phyloP scores from a whole-genome alignment of 2,329 filamentous ascomycete species.

The Ceratocystiopsis sp. region DNA sequence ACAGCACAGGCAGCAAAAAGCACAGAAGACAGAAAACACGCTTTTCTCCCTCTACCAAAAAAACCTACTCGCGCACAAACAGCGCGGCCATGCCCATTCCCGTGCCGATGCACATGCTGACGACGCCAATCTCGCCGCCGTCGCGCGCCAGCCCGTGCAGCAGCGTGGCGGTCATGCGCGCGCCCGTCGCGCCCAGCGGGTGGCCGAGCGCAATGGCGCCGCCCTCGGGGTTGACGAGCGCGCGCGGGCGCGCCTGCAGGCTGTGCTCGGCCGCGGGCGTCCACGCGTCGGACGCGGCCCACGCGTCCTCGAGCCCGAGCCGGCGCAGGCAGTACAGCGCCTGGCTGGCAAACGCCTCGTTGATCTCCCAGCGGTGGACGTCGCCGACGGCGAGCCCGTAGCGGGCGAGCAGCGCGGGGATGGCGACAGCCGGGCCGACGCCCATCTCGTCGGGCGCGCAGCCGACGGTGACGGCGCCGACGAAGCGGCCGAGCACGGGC shows the following conservation, averaged over 20 bases:
- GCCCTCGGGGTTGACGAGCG: slow-evolving; percentile 76
- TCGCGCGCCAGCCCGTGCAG: slow-evolving; percentile 47
- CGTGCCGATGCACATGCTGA: slow-evolving; percentile 80
- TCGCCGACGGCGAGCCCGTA: slow-evolving; percentile 51
- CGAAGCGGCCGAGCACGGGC: slow-evolving; percentile 73
- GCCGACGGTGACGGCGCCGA: slow-evolving; percentile 56
- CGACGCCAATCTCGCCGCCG: slow-evolving; percentile 62
- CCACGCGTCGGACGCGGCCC: slow-evolving; percentile 24
- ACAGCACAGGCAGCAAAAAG: too few relatives aligned
- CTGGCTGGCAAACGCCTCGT: slow-evolving; percentile 61
- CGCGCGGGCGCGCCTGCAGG: slow-evolving; percentile 13
- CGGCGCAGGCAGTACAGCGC: slow-evolving; percentile 53
- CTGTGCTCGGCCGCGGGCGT: not conserved
- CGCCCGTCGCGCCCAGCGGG: slow-evolving; percentile 76
- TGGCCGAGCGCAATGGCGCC: slow-evolving; percentile 91
- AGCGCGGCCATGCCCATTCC: slow-evolving; percentile 49
- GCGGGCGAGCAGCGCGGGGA: slow-evolving; percentile 60
- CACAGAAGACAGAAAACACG: too few relatives aligned
- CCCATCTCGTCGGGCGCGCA: slow-evolving; percentile 90
- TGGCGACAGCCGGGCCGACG: slow-evolving; percentile 69
- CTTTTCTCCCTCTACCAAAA: too few relatives aligned
- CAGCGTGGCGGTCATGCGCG: slow-evolving; percentile 60
- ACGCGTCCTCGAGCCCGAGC: slow-evolving; percentile 46
- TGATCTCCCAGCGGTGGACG: slow-evolving; percentile 81
- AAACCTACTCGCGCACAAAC: slow-evolving; percentile 17